Evolutionary conservation across 371 early-diverging fungal genomes (phyloP), one percentile per base, ranked within the genome.

Genomic region (Circinella minor): DNA sequence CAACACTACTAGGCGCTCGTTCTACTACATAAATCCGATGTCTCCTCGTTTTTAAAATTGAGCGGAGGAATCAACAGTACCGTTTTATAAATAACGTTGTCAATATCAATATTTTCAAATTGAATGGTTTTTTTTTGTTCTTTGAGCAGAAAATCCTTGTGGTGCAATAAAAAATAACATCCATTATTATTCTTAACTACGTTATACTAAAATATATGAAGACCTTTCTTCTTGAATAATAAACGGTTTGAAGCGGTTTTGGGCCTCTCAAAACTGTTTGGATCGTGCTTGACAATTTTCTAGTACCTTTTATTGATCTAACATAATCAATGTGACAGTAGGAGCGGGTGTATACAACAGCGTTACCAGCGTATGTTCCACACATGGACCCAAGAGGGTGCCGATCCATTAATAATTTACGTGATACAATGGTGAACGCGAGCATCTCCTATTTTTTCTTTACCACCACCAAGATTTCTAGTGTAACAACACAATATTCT

Each of bases 51-150:
- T 61, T 80, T 83, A 18, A 86, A 82, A 60, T 68, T 88, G 63
- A 88, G 77, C 34, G 89, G 84, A 43, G 89, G 89, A 71, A 87
- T 86, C 36, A 88, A 67, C 54, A 87, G 81, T 14, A 88, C 68
- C 4, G 87, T 87, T 61, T 88, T 84, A 49, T 85, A 87, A 43
- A 84, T 81, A 39, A 83, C 15, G 85, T 86, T 9, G 83, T 86
- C 71, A 88, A 77, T 34, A 87, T 13, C 14, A 88, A 65, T 37
- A 83, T 81, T 69, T 88, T 82, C 38, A 71, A 69, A 36, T 85
- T 80, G 15, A 79, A 69, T 17, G 80, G 79, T 47, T 85, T 81
- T 85, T 81, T 36, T 67, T 27, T 10, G 81, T 76, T 43, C 85
- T 70, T 36, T 67, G 59, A 51, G 38, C 65, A n/a, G 81, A 81